A percentile compares a stretch with the other conserved stretches of the same genome.
Conservation (phyloP, 2,329 filamentous ascomycete genomes). For the Ophiobolus disseminans region DNA sequence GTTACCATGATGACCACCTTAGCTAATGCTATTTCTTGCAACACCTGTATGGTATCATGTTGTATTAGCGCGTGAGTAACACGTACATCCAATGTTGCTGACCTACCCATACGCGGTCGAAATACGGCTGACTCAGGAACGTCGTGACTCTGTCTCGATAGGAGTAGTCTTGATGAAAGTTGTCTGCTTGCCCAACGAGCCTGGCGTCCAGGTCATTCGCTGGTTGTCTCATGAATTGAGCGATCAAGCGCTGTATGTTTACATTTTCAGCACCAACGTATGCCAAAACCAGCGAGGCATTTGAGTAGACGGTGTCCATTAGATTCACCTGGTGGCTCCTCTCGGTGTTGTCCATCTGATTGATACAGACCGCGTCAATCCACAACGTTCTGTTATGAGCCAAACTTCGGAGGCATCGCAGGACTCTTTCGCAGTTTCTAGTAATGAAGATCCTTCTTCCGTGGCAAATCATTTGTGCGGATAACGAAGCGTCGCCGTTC, state of each 20-base stretch:
- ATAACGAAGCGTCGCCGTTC: constrained; percentile 4
- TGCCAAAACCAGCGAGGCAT: not conserved
- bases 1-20: not conserved
- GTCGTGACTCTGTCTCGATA: not conserved
- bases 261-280: not conserved
- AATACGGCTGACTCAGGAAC: not conserved
- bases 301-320: constrained; percentile 8
- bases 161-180: not conserved
- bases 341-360: constrained; percentile 1
- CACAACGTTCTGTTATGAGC: not conserved
- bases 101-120: not conserved
- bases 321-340: constrained; percentile 8
- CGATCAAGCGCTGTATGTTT: too few relatives aligned
- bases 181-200: not conserved
- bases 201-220: too few relatives aligned
- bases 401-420: not conserved
- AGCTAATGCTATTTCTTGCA: not conserved
- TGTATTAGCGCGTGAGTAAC: not conserved
- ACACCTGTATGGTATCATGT: not conserved
- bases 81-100: not conserved
- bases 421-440: not conserved
- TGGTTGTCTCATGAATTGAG: too few relatives aligned
- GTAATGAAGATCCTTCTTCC: not conserved
- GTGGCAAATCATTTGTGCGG: not conserved
- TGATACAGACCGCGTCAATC: not conserved